Conservation (phyloP, 257 asterid species). For the Ophiorrhiza pumila region DNA sequence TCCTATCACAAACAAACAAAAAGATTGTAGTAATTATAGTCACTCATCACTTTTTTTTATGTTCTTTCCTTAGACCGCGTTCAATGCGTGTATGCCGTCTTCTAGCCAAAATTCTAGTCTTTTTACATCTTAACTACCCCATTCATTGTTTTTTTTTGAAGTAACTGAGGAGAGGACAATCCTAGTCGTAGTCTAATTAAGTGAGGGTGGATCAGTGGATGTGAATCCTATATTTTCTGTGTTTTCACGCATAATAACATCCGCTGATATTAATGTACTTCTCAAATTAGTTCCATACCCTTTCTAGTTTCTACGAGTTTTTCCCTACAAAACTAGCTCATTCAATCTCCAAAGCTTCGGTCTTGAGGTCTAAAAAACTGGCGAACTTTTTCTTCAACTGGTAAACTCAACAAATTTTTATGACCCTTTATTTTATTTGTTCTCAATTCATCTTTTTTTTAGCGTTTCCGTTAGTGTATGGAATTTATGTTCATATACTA, state of each 20-base stretch:
- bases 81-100: conserved; percentile 19
- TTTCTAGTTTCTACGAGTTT: background rate
- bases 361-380: conserved; percentile 14
- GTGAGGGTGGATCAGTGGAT: too few relatives aligned
- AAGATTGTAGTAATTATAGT: too few relatives aligned
- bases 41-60: too few relatives aligned
- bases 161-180: too few relatives aligned
- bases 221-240: too few relatives aligned
- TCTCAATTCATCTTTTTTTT: background rate
- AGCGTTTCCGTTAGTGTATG: too few relatives aligned
- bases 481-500: background rate
- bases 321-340: background rate
- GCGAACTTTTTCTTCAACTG: conserved; percentile 20
- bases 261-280: background rate
- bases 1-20: background rate
- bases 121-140: conserved; percentile 14
- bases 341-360: background rate
- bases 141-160: too few relatives aligned
- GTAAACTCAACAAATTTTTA: conserved; percentile 6
- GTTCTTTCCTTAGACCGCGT: conserved; percentile 19
- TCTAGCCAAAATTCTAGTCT: conserved; percentile 12
- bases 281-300: background rate
- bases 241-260: background rate
- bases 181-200: too few relatives aligned
- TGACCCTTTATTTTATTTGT: conserved; percentile 4